Conservation (phyloP, 257 asterid genomes). For the Cruciata laevipes region DNA sequence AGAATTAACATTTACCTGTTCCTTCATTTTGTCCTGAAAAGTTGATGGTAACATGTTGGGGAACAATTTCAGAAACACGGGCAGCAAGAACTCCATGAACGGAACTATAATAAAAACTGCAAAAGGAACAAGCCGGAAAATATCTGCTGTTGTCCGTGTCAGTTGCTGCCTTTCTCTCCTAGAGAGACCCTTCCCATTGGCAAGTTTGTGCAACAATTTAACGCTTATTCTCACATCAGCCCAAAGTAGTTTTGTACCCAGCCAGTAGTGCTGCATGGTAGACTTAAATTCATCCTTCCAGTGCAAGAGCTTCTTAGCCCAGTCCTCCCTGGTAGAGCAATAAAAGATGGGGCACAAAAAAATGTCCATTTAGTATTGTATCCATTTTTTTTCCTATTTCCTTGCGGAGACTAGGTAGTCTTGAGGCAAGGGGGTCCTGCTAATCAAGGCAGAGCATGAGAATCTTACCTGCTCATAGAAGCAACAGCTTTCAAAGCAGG, state of each 20-base stretch:
- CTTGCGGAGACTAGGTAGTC: neutral
- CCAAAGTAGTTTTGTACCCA: conserved; percentile 85
- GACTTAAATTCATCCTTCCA: conserved; percentile 83
- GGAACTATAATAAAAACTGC: conserved; percentile 88
- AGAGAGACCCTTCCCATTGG: conserved; percentile 77
- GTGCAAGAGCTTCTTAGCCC: conserved; percentile 69
- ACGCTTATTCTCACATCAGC: conserved; percentile 87
- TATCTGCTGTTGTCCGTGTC: conserved; percentile 94
- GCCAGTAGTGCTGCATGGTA: conserved; percentile 80
- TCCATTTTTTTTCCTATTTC: neutral
- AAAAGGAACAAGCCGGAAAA: conserved; percentile 89
- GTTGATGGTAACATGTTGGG: conserved; percentile 96
- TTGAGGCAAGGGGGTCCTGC: neutral
- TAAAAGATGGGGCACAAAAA: conserved; percentile 4
- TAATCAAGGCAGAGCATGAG: conserved; percentile 7
- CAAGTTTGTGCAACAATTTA: conserved; percentile 68
- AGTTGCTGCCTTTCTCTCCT: conserved; percentile 93
- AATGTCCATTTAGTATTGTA: neutral
- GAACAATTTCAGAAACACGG: conserved; percentile 76
- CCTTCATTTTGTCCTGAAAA: conserved; percentile 96
- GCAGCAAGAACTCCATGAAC: conserved; percentile 88
- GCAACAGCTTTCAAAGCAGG: conserved; percentile 87
- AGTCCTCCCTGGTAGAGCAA: conserved; percentile 54
- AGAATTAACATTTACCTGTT: conserved; percentile 41
- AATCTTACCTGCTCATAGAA: conserved; percentile 84